phyloP scores from a whole-genome alignment of 2,329 filamentous ascomycete genomes.

The Aspergillus puulaauensis region DNA sequence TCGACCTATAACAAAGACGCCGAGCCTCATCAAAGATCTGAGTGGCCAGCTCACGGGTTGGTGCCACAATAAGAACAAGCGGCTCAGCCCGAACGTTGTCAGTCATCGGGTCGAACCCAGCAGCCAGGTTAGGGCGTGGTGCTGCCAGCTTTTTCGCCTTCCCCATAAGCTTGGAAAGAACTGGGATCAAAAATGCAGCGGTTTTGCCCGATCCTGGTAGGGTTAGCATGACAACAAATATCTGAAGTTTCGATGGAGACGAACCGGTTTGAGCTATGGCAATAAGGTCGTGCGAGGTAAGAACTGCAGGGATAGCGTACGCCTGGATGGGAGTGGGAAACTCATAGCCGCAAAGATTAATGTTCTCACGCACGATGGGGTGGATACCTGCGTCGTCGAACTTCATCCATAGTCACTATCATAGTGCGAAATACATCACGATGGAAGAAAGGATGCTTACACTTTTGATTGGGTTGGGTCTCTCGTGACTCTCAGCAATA shows the following conservation, averaged over 20 bases:
- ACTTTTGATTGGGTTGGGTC: slow-evolving; percentile 48
- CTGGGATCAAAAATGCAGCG: slow-evolving; percentile 84
- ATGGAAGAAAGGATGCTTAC: slow-evolving; percentile 40
- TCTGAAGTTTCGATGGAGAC: background rate
- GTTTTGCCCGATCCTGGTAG: slow-evolving; percentile 90
- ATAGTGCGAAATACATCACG: background rate
- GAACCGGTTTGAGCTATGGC: slow-evolving; percentile 89
- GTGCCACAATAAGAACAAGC: slow-evolving; percentile 78
- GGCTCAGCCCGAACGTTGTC: slow-evolving; percentile 74
- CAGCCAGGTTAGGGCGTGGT: slow-evolving; percentile 62
- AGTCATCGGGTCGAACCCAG: slow-evolving; percentile 52
- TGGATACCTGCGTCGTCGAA: slow-evolving; percentile 83
- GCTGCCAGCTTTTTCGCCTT: slow-evolving; percentile 88
- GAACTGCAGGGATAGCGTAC: slow-evolving; percentile 78
- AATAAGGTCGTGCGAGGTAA: slow-evolving; percentile 76
- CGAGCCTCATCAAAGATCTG: slow-evolving; percentile 96
- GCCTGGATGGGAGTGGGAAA: slow-evolving; percentile 83
- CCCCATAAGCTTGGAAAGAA: slow-evolving; percentile 88
- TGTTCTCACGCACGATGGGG: slow-evolving; percentile 76
- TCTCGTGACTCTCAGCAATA: slow-evolving; percentile 48
- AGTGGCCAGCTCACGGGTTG: slow-evolving; percentile 84
- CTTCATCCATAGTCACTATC: slow-evolving; percentile 24
- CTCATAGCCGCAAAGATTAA: slow-evolving; percentile 69
- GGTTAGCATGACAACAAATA: slow-evolving; percentile 7
- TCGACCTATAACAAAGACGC: slow-evolving; percentile 89